Conservation (phyloP, 371 early-diverging fungal species). For the Paraphysoderma sedebokerense region DNA sequence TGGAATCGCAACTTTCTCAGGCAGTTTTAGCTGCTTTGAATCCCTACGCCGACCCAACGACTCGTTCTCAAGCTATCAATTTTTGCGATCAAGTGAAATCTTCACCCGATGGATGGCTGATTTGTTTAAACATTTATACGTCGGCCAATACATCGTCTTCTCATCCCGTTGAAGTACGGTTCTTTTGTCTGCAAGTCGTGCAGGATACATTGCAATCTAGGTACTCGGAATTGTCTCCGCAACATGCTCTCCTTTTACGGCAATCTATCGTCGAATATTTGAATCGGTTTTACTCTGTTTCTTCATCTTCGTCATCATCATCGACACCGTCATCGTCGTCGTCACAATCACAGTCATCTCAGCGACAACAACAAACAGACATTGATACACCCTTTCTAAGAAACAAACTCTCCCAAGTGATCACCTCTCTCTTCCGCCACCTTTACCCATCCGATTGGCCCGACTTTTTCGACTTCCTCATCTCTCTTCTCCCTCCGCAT, state of each 20-base stretch:
- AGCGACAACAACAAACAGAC: background rate
- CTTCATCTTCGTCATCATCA: background rate
- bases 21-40: background rate
- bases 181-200: background rate
- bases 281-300: background rate
- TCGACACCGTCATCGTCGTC: background rate
- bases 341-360: background rate
- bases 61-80: background rate
- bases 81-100: background rate
- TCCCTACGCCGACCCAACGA: background rate
- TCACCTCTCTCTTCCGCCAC: slow-evolving; percentile 64
- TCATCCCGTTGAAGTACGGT: background rate
- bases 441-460: slow-evolving; percentile 77
- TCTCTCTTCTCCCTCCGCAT: slow-evolving; percentile 34
- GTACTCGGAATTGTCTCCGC: background rate
- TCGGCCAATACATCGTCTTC: background rate
- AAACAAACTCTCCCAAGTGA: slow-evolving; percentile 70
- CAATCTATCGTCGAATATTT: background rate
- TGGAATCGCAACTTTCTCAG: no score
- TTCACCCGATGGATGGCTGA: background rate
- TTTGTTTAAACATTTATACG: background rate
- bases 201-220: background rate
- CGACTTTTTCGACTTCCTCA: slow-evolving; percentile 68
- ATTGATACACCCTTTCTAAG: slow-evolving; percentile 35
- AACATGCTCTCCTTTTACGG: background rate